Evolutionary conservation across 345 rosid genomes (phyloP), one percentile per base, ranked within the genome.

Genomic region (Lumnitzera racemosa): DNA sequence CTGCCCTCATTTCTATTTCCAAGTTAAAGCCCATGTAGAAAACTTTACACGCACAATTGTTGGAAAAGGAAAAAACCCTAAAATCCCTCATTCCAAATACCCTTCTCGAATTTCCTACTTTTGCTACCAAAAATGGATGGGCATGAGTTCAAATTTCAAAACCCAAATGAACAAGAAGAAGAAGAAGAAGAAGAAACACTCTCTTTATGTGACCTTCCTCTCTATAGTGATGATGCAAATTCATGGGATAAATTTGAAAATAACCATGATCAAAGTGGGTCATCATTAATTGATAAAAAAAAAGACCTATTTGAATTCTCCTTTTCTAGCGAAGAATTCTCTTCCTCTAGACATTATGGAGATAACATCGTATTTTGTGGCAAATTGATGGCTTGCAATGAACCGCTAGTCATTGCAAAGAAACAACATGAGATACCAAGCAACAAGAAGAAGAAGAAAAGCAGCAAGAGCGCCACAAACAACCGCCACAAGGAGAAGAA

Each of bases 331-430:
- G 67, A 56, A 46, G 16, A 46, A 23, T 46, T 57, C 31, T 2
- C 24, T 20, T 15, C 57, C 31, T 56, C 56, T 14, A 15, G 20
- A 20, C 61, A 52, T 20, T 5, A 24, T 13, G 60, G 57, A 12
- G 67, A 47, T 47, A 51, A 61, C 66, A 51, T 61, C 29, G 49
- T 68, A 43, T 68, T 68, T 66, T 61, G 72, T 15, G 72, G 72
- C 27, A 68, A 53, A 58, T 56, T 68, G 52, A 62, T 68, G 29
- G 61, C 56, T 16, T 55, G 43, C 23, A 55, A 47, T 23, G 57
- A n/a, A 24, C 53, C 2, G 14, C 47, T 12, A 3, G 50, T 55
- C 3, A 29, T 2, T 15, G 10, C 11, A 27, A 23, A 27, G 25
- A 20, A 13, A 46, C 24, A 29, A 11, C 11, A 52, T 29, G 27